These are phyloP conservation scores for Sporisorium sorghi DNA, from an alignment of 1,284 basidiomycete species.

Conservation along the genomic window DNA sequence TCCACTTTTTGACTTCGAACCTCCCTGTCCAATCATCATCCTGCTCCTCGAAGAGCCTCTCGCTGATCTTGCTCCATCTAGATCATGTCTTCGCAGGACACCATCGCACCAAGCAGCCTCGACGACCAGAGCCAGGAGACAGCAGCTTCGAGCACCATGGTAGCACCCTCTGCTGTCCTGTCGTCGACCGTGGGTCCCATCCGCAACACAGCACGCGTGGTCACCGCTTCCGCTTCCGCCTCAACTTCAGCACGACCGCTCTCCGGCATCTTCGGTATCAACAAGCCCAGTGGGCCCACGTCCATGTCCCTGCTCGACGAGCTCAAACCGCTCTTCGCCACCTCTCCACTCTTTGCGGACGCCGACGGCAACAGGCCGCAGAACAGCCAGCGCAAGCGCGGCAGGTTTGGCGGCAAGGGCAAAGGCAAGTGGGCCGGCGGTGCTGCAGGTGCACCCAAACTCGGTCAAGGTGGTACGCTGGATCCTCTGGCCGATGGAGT, in stretches of 20 bases:
- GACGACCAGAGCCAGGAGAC: neutral
- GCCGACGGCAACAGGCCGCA: conserved; percentile 72
- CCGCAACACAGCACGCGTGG: conserved; percentile 21
- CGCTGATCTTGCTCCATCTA: neutral
- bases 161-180: conserved; percentile 8
- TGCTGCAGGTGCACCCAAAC: conserved; percentile 73
- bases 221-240: conserved; percentile 16
- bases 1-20: conserved; percentile 18
- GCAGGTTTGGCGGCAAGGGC: conserved; percentile 48
- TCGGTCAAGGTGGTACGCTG: conserved; percentile 92
- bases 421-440: conserved; percentile 50
- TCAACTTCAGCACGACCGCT: conserved; percentile 73
- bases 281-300: conserved; percentile 86
- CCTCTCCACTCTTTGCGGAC: conserved; percentile 79
- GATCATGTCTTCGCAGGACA: conserved; percentile 20
- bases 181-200: conserved; percentile 33
- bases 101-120: conserved; percentile 1
- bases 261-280: conserved; percentile 83
- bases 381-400: conserved; percentile 59
- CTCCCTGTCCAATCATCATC: neutral
- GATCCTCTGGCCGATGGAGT: conserved; percentile 97
- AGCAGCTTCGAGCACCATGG: conserved; percentile 16
- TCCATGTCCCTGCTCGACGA: conserved; percentile 92
- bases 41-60: neutral
- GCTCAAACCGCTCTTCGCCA: conserved; percentile 82